Conservation (phyloP, 352 stramenopile species). For the Thalassiosira ordinaria region DNA sequence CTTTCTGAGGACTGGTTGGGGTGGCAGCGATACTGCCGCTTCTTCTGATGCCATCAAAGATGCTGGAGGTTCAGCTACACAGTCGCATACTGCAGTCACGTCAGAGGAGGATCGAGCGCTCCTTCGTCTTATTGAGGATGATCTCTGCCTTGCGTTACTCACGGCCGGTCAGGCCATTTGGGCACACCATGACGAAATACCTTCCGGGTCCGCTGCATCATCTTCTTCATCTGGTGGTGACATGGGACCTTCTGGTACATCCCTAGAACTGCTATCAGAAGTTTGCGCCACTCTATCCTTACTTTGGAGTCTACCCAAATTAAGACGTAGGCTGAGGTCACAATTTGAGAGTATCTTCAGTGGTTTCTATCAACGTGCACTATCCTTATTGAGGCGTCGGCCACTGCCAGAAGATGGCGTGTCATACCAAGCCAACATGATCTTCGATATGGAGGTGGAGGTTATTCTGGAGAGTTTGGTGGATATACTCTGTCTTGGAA, state of each 20-base stretch:
- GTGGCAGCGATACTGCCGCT: conserved; percentile 18
- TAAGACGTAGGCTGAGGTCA: conserved; percentile 62
- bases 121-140: conserved; percentile 74
- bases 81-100: too few relatives aligned
- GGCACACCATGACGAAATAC: conserved; percentile 60
- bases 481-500: conserved; percentile 72
- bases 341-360: conserved; percentile 84
- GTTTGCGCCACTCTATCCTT: conserved; percentile 77
- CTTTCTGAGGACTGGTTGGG: conserved; percentile 58
- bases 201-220: background rate
- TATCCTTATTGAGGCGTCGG: conserved; percentile 73
- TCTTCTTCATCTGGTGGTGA: background rate
- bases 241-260: too few relatives aligned
- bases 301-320: conserved; percentile 67
- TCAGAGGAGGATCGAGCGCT: conserved; percentile 33
- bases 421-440: conserved; percentile 75
- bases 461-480: conserved; percentile 85
- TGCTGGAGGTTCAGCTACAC: too few relatives aligned
- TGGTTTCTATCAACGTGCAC: conserved; percentile 82
- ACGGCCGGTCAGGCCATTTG: conserved; percentile 81
- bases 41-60: too few relatives aligned
- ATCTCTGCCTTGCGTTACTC: conserved; percentile 80
- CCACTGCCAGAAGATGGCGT: conserved; percentile 59
- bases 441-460: conserved; percentile 82
- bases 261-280: conserved; percentile 76